These are phyloP conservation scores for Colletotrichum liaoningense DNA, from an alignment of 2,329 filamentous ascomycete genomes.

Conservation along the genomic window DNA sequence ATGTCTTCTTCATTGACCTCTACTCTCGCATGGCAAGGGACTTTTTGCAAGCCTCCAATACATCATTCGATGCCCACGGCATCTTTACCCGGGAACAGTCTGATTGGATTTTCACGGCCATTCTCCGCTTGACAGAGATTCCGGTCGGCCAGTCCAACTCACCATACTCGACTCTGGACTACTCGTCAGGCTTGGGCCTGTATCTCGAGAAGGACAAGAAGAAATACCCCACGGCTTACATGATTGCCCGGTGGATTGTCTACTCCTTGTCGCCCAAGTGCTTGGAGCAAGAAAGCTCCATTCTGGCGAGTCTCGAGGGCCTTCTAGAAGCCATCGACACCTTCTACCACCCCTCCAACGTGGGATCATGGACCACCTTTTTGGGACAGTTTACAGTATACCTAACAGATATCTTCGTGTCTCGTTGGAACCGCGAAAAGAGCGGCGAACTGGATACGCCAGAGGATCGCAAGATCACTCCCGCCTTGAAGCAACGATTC, in stretches of 20 bases:
- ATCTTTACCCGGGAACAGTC: constrained; percentile 95
- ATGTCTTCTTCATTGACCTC: constrained; percentile 89
- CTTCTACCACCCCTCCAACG: constrained; percentile 98
- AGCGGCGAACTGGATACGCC: constrained; percentile 92
- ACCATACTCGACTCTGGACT: constrained; percentile 88
- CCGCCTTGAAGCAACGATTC: constrained; percentile 87
- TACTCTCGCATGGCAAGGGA: constrained; percentile 90
- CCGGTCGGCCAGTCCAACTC: constrained; percentile 96
- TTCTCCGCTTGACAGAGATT: constrained; percentile 91
- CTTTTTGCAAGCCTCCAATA: constrained; percentile 77
- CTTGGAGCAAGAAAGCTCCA: constrained; percentile 80
- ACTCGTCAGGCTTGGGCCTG: constrained; percentile 83
- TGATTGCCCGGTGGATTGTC: constrained; percentile 92
- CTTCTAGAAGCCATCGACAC: constrained; percentile 96
- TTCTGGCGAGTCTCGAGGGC: constrained; percentile 87
- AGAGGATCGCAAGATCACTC: constrained; percentile 80
- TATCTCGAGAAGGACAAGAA: constrained; percentile 93
- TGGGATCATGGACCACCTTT: constrained; percentile 90
- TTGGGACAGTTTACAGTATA: constrained; percentile 92
- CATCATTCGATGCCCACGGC: constrained; percentile 86
- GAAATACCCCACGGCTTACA: constrained; percentile 91
- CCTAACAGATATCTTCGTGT: constrained; percentile 94
- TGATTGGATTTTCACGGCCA: constrained; percentile 90
- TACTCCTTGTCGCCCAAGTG: constrained; percentile 92
- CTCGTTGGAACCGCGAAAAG: constrained; percentile 95